Percentiles rank a stretch among this genome's conserved stretches.
phyloP scores from a whole-genome alignment of 2,329 filamentous ascomycete genomes.

The Stagonosporopsis vannaccii region DNA sequence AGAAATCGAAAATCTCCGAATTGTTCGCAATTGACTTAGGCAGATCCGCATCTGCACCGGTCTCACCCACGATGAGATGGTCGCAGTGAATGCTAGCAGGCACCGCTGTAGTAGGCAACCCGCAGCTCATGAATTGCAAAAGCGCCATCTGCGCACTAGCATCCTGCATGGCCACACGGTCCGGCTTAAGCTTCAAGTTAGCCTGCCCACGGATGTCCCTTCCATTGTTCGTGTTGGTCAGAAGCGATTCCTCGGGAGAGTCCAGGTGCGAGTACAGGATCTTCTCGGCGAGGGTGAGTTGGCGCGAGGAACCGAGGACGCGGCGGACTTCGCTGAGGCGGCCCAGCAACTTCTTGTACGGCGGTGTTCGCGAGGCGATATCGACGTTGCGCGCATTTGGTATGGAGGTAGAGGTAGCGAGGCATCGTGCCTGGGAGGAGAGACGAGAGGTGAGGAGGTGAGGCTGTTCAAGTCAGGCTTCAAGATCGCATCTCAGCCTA shows the following conservation, averaged over 20 bases:
- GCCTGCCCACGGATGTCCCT: conserved; percentile 83
- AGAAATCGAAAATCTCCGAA: conserved; percentile 96
- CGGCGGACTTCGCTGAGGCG: conserved; percentile 78
- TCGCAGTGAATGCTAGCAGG: conserved; percentile 98
- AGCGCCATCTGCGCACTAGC: conserved; percentile 98
- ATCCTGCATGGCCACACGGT: conserved; percentile 98
- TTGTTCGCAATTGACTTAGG: conserved; percentile 87
- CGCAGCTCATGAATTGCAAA: conserved; percentile 98
- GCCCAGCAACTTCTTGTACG: conserved; percentile 81
- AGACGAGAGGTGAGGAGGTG: conserved; percentile 30
- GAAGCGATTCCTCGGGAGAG: conserved; percentile 85
- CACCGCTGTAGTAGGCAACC: conserved; percentile 85
- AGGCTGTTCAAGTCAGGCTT: conserved; percentile 31
- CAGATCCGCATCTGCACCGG: conserved; percentile 85
- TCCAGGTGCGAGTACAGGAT: conserved; percentile 96
- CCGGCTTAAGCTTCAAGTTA: conserved; percentile 95
- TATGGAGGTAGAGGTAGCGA: conserved; percentile 43
- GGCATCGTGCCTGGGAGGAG: conserved; percentile 31
- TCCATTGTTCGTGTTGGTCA: conserved; percentile 84
- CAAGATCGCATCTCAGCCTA: background rate
- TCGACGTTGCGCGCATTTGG: conserved; percentile 42
- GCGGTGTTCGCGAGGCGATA: conserved; percentile 69
- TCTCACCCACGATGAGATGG: conserved; percentile 96
- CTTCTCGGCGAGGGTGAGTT: conserved; percentile 93
- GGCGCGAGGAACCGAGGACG: conserved; percentile 69